Percentiles rank a stretch among this genome's conserved stretches.
Evolutionary conservation across 2,329 filamentous ascomycete species (phyloP).

Genomic region (Phialocephala sp.): DNA sequence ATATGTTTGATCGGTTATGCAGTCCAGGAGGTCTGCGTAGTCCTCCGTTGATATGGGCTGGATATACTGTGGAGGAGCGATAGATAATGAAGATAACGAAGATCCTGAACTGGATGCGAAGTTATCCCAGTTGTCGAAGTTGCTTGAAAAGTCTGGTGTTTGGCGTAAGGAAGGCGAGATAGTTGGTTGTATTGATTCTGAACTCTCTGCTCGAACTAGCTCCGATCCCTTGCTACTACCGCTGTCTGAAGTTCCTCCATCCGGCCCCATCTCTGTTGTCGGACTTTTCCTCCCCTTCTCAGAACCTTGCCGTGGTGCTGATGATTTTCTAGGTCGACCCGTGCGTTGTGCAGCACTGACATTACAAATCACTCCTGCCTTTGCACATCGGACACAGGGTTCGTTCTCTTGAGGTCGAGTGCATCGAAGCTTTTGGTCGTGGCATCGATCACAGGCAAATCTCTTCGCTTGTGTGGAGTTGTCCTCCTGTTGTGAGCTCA

Average conservation of each 20-base stretch:
- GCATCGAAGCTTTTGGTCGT: conserved; percentile 25
- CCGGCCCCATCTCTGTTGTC: neutral
- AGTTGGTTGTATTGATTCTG: conserved; percentile 12
- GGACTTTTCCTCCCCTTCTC: conserved; percentile 19
- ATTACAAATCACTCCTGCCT: conserved; percentile 22
- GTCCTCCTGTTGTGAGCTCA: conserved; percentile 12
- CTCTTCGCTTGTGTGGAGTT: conserved; percentile 18
- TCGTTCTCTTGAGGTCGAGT: conserved; percentile 23
- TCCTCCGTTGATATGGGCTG: conserved; percentile 22
- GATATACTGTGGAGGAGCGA: conserved; percentile 13
- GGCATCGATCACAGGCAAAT: conserved; percentile 24
- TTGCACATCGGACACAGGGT: conserved; percentile 21
- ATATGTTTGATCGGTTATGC: conserved; percentile 25
- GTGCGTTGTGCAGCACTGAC: conserved; percentile 23
- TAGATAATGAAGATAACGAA: conserved; percentile 16
- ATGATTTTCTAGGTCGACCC: conserved; percentile 23
- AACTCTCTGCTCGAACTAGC: conserved; percentile 10
- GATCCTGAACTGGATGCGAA: conserved; percentile 10
- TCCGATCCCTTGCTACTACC: conserved; percentile 8
- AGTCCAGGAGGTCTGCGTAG: conserved; percentile 24
- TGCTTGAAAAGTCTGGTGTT: conserved; percentile 14
- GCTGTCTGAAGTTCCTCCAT: conserved; percentile 5
- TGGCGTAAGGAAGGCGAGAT: conserved; percentile 5
- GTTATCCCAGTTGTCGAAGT: conserved; percentile 10
- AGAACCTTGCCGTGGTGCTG: conserved; percentile 13